These are phyloP conservation scores for Pythium volutum DNA, from an alignment of 352 stramenopile species.

Conservation along the genomic window DNA sequence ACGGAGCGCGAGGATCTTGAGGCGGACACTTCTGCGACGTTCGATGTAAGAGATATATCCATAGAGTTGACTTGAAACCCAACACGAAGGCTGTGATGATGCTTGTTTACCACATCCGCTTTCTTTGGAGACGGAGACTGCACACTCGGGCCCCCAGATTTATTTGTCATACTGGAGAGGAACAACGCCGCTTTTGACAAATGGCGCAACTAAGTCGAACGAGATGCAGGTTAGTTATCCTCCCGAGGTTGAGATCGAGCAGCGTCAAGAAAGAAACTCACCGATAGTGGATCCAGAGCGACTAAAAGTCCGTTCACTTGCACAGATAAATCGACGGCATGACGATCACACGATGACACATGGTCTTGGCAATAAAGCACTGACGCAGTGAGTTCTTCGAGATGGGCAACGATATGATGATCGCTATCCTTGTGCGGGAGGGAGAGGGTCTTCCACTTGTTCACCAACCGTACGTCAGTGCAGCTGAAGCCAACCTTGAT, in stretches of 20 bases:
- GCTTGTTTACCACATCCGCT: background rate
- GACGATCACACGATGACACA: constrained; percentile 9
- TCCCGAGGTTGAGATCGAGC: no score
- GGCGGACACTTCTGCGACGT: background rate
- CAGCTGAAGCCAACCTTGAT: constrained; percentile 9
- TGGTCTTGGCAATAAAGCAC: constrained; percentile 15
- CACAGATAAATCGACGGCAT: constrained; percentile 4
- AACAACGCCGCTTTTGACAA: background rate
- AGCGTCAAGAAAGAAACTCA: background rate
- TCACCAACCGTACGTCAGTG: background rate
- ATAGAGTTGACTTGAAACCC: constrained; percentile 4
- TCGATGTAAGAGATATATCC: background rate
- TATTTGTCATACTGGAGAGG: background rate
- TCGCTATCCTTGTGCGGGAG: background rate
- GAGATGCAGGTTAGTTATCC: background rate
- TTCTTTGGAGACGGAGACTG: background rate
- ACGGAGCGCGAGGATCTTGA: background rate
- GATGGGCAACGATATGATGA: background rate
- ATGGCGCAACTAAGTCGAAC: constrained; percentile 6
- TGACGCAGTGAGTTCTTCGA: constrained; percentile 6
- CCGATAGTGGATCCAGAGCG: constrained; percentile 8
- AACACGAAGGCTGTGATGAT: constrained; percentile 9
- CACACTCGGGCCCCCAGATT: background rate
- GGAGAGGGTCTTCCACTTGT: constrained; percentile 6
- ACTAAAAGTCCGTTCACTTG: background rate